Evolutionary conservation across 2,329 filamentous ascomycete species (phyloP), one percentile per base, ranked within the genome.

Genomic region (Phyllosticta citriasiana): DNA sequence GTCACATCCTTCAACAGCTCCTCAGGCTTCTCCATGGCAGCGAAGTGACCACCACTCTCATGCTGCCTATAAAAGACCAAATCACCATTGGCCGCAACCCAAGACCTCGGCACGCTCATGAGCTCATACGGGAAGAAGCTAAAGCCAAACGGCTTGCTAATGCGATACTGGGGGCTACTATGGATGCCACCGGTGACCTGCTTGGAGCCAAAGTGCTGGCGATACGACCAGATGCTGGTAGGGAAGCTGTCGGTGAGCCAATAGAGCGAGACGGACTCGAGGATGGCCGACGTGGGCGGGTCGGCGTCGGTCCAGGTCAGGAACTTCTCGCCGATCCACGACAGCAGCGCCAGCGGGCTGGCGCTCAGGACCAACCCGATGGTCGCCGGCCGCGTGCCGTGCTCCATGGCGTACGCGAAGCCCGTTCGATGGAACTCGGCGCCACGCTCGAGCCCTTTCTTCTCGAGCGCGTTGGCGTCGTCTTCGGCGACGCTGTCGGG

Each of bases 241-340:
- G 80, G 76, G 57, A 79, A 77, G 10, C 73, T 77, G 33, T 75
- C 72, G 0, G 81, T 84, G 65, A 84, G 76, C 81, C 82, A 85
- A 69, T 84, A 85, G 6, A 85, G 69, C 2, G 77, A 78, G 27
- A 82, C 76, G 55, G 76, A 71, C 33, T 79, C 79, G 1, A 85
- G 72, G n/a, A 84, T 81, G 12, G 70, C 68, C 52, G 77, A 70
- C 27, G 72, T 64, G 2, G 70, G 62, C 0, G 74, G 79, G 33
- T 71, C 68, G 3, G 71, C 66, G 65, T 84, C 82, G 2, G 74
- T 73, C 82, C 82, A 85, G 35, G 78, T 78, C 4, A 82, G 68
- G 64, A 82, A 79, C 66, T 84, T 85, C 65, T 85, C 83, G 16
- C 80, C 81, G 53, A 85, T 77, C 79, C 84, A 87, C 30, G 79